Evolutionary conservation across 2,329 filamentous ascomycete species (phyloP).

Genomic region (Dendryphion nanum): DNA sequence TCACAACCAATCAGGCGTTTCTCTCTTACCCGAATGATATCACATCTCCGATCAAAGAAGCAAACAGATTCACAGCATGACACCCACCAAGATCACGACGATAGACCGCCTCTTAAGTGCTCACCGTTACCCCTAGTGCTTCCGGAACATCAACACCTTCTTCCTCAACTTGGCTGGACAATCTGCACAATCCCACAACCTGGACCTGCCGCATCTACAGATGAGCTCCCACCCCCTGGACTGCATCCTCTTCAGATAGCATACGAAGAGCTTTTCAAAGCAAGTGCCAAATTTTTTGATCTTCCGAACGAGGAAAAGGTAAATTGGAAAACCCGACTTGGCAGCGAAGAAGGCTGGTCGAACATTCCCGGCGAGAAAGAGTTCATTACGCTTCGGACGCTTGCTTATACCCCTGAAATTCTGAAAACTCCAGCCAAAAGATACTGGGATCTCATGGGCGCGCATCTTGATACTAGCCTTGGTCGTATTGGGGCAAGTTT

Average conservation of each 20-base stretch:
- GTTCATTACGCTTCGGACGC: conserved; percentile 37
- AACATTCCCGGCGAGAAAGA: conserved; percentile 38
- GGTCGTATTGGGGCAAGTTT: conserved; percentile 23
- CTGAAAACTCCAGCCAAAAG: conserved; percentile 25
- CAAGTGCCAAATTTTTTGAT: conserved; percentile 32
- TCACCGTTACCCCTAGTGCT: conserved; percentile 31
- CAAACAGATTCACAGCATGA: too few relatives aligned
- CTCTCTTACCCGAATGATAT: too few relatives aligned
- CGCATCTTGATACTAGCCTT: conserved; percentile 22
- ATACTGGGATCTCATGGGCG: conserved; percentile 34
- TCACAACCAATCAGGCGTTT: too few relatives aligned
- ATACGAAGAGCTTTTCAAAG: conserved; percentile 26
- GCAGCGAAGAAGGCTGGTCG: conserved; percentile 37
- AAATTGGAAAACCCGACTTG: conserved; percentile 31
- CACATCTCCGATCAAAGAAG: too few relatives aligned
- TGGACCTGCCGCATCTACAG: background rate
- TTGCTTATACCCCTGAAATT: conserved; percentile 31
- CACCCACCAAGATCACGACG: too few relatives aligned
- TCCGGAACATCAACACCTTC: conserved; percentile 28
- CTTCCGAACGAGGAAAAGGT: conserved; percentile 22
- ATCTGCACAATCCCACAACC: conserved; percentile 29
- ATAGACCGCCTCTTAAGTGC: conserved; percentile 19
- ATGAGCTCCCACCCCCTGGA: conserved; percentile 1
- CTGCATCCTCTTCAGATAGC: conserved; percentile 31
- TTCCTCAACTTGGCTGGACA: conserved; percentile 36